Percentiles rank a stretch among this genome's conserved stretches.
These are phyloP conservation scores for Entamoeba invadens DNA, from an alignment of 208 protist species.

Conservation along the genomic window DNA sequence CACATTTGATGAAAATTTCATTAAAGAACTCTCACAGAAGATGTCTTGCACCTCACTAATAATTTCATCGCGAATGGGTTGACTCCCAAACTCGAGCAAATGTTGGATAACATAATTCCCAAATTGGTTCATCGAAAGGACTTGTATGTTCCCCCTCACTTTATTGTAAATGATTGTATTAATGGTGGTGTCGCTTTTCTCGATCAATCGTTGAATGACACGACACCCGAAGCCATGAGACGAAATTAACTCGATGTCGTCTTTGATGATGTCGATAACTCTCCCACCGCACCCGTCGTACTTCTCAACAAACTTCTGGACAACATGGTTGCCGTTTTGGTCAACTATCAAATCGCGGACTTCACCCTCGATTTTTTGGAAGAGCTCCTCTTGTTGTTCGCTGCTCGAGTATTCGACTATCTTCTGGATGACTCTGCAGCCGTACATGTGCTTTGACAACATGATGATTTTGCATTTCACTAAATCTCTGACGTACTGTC, in stretches of 20 bases:
- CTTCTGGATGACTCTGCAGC: conserved; percentile 92
- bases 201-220: conserved; percentile 90
- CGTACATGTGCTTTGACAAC: conserved; percentile 80
- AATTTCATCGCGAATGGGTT: not conserved
- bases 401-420: not conserved
- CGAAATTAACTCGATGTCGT: conserved; percentile 78
- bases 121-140: conserved; percentile 11
- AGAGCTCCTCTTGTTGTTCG: conserved; percentile 26
- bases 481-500: conserved; percentile 40
- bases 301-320: conserved; percentile 93
- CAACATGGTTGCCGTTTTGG: conserved; percentile 96
- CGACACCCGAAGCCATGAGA: conserved; percentile 93
- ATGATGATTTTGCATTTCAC: conserved; percentile 68
- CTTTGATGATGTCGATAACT: conserved; percentile 58
- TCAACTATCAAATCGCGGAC: conserved; percentile 84
- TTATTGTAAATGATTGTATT: conserved; percentile 9
- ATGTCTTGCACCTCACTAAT: not conserved
- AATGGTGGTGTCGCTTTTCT: conserved; percentile 67
- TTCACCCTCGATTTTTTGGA: conserved; percentile 72
- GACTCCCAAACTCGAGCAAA: not conserved
- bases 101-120: conserved; percentile 23
- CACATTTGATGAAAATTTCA: conserved; percentile 3
- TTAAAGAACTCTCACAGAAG: not conserved
- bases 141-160: not conserved
- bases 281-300: conserved; percentile 61